Percentiles rank a stretch among this genome's conserved stretches.
Conservation (phyloP, 768 basidiomycete species). For the Russula compacta region DNA sequence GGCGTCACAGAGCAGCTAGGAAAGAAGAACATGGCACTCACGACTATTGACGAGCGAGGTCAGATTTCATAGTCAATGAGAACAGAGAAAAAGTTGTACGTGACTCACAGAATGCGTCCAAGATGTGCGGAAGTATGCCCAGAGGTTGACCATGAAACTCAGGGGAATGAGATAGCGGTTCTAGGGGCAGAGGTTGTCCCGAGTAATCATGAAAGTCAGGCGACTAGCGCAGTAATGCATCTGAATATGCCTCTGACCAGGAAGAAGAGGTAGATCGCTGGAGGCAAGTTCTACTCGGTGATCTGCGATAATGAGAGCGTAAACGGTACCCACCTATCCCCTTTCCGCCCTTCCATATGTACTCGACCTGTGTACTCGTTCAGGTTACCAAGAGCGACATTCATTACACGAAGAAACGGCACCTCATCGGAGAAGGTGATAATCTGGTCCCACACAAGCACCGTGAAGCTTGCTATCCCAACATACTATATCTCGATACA, state of each 20-base stretch:
- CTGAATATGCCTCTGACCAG: slow-evolving; percentile 24
- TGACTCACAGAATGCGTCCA: slow-evolving; percentile 19
- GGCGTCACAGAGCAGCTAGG: not conserved
- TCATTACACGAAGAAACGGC: not conserved
- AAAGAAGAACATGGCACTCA: not conserved
- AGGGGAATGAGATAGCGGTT: slow-evolving; percentile 59
- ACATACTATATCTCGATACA: slow-evolving; percentile 32
- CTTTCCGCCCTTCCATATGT: slow-evolving; percentile 44
- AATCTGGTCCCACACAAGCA: slow-evolving; percentile 49
- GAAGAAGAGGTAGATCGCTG: slow-evolving; percentile 32
- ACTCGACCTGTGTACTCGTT: slow-evolving; percentile 32
- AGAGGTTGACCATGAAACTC: slow-evolving; percentile 50
- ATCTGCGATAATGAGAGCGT: not conserved
- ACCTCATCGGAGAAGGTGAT: slow-evolving; percentile 43
- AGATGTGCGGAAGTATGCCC: slow-evolving; percentile 22
- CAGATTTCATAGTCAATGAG: too few species aligned
- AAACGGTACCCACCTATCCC: slow-evolving; percentile 32
- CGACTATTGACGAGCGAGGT: not conserved
- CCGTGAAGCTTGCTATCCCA: slow-evolving; percentile 41
- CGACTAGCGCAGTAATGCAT: not conserved
- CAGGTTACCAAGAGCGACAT: not conserved
- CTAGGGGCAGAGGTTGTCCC: slow-evolving; percentile 25
- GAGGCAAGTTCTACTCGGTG: not conserved
- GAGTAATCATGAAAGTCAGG: not conserved
- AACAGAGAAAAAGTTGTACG: not conserved